Percentiles rank a stretch among this genome's conserved stretches.
These are phyloP conservation scores for Auricularia sp. DNA, from an alignment of 768 basidiomycete genomes.

Conservation along the genomic window DNA sequence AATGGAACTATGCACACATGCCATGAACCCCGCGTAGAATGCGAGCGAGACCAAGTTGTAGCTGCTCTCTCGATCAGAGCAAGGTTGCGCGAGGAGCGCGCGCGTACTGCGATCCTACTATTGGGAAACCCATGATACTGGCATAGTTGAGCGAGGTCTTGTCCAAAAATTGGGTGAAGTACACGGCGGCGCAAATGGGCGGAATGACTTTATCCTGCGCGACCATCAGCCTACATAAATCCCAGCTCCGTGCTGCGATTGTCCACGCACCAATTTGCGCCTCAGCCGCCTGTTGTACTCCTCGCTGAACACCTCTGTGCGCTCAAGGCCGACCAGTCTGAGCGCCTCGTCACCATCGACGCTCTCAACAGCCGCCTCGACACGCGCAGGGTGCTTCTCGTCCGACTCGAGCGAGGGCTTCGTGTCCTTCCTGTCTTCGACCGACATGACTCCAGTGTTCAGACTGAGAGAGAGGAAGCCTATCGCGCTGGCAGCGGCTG, in stretches of 20 bases:
- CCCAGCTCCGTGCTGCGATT: neutral
- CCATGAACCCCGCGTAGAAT: constrained; percentile 41
- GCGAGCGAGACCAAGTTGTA: constrained; percentile 57
- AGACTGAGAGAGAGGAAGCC: too few species aligned
- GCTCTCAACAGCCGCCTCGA: neutral
- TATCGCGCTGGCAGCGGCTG: too few species aligned
- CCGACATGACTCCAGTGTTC: neutral
- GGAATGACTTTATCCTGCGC: constrained; percentile 41
- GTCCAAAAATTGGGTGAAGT: constrained; percentile 63
- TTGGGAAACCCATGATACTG: constrained; percentile 59
- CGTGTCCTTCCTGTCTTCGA: neutral
- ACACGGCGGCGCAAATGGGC: constrained; percentile 50
- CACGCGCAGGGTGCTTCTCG: neutral
- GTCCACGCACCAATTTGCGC: constrained; percentile 41
- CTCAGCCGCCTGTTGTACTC: constrained; percentile 49
- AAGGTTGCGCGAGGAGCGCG: neutral
- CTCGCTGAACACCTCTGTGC: constrained; percentile 43
- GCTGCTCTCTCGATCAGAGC: constrained; percentile 19
- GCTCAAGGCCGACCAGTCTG: constrained; percentile 44
- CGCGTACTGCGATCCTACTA: constrained; percentile 27
- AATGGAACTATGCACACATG: constrained; percentile 10
- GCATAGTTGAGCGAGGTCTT: constrained; percentile 65
- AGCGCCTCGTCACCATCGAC: constrained; percentile 49
- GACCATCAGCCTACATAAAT: neutral
- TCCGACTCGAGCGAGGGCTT: neutral